These are phyloP conservation scores for Aspergillus sp. DNA, from an alignment of 2,329 filamentous ascomycete genomes.

Conservation along the genomic window DNA sequence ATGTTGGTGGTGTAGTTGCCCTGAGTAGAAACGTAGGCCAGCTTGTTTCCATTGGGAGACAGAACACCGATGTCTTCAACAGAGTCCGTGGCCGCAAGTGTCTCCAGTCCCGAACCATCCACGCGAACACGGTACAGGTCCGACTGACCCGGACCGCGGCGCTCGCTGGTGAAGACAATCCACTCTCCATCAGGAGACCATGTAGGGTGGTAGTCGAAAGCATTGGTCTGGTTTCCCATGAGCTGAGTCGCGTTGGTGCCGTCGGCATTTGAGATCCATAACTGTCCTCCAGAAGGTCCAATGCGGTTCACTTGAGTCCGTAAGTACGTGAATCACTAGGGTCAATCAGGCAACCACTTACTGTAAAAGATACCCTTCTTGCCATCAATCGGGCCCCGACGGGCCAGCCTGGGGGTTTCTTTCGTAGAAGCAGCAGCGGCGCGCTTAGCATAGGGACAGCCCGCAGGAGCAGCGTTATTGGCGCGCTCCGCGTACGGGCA, in stretches of 20 bases:
- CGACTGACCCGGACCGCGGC: conserved; percentile 5
- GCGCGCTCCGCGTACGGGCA: conserved; percentile 5
- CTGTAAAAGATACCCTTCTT: conserved; percentile 9
- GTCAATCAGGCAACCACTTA: not conserved
- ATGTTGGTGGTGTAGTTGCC: conserved; percentile 42
- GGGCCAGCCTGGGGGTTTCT: not conserved
- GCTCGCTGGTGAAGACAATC: conserved; percentile 9
- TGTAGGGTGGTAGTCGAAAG: conserved; percentile 5
- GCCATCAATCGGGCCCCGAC: not conserved
- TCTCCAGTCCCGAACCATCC: conserved; percentile 40
- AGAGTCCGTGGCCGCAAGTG: conserved; percentile 36
- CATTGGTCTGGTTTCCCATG: conserved; percentile 1
- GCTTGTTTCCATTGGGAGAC: conserved; percentile 41
- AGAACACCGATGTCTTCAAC: conserved; percentile 43
- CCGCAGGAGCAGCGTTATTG: not conserved
- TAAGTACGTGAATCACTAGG: not conserved
- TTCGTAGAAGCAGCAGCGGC: not conserved
- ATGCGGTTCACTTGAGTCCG: conserved; percentile 4
- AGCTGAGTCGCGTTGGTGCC: conserved; percentile 5
- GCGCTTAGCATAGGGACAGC: conserved; percentile 3
- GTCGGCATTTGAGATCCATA: conserved; percentile 7
- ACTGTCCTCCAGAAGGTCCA: conserved; percentile 3
- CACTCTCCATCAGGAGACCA: conserved; percentile 3
- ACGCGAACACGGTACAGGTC: conserved; percentile 28
- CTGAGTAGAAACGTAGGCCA: conserved; percentile 46